Evolutionary conservation across 305 asterid species (phyloP).

Genomic region (Fraxinus sp.): DNA sequence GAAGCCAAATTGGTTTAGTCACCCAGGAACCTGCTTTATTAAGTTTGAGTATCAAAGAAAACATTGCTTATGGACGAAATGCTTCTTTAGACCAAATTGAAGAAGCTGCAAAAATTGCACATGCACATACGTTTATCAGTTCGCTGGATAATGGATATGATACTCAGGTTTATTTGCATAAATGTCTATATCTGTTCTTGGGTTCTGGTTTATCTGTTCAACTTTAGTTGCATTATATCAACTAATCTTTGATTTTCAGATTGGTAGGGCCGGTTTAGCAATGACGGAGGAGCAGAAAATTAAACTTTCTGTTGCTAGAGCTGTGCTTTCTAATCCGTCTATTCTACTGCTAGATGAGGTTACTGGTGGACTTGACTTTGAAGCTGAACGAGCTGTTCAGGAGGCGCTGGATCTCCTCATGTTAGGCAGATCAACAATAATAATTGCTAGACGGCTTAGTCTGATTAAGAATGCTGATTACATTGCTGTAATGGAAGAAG

Average conservation of each 20-base stretch:
- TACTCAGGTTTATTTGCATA: slow-evolving; percentile 66
- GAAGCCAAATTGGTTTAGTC: slow-evolving; percentile 97
- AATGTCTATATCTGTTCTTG: slow-evolving; percentile 19
- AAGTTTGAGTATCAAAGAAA: slow-evolving; percentile 92
- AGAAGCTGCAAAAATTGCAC: slow-evolving; percentile 99
- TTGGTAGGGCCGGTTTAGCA: slow-evolving; percentile 80
- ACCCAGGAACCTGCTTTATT: slow-evolving; percentile 99
- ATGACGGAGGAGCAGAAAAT: slow-evolving; percentile 97
- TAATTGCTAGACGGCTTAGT: slow-evolving; percentile 92
- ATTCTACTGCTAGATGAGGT: slow-evolving; percentile 97
- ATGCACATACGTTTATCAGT: slow-evolving; percentile 95
- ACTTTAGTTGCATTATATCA: not conserved
- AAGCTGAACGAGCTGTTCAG: slow-evolving; percentile 97
- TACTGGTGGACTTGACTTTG: slow-evolving; percentile 99
- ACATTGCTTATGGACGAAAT: slow-evolving; percentile 96
- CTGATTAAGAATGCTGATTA: slow-evolving; percentile 94
- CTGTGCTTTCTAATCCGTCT: slow-evolving; percentile 93
- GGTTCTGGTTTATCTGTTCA: slow-evolving; percentile 17
- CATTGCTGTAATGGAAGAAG: slow-evolving; percentile 99
- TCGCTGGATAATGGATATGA: slow-evolving; percentile 91
- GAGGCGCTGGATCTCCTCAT: slow-evolving; percentile 95
- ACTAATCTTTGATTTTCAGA: slow-evolving; percentile 48
- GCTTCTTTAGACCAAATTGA: slow-evolving; percentile 88
- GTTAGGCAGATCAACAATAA: slow-evolving; percentile 97
- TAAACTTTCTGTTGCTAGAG: slow-evolving; percentile 97